Conservation (phyloP, 2,329 filamentous ascomycete species). For the Davidsoniella eucalypti region DNA sequence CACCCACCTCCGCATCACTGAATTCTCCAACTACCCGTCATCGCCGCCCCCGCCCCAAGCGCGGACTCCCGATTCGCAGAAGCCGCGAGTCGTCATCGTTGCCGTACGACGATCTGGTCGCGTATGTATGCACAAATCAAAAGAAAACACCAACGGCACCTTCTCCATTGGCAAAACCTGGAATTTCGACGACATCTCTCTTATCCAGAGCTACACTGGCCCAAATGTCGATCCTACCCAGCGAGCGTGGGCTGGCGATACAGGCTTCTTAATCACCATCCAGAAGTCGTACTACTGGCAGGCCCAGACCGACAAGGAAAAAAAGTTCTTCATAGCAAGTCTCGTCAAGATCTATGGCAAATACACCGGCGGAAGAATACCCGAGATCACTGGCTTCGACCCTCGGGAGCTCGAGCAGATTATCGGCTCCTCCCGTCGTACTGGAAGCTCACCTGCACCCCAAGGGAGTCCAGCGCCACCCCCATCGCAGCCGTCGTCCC, state of each 20-base stretch:
- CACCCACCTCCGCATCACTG: constrained; percentile 81
- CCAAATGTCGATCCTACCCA: constrained; percentile 37
- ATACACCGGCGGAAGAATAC: constrained; percentile 75
- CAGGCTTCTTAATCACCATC: constrained; percentile 75
- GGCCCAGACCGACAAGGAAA: constrained; percentile 83
- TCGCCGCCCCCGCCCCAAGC: constrained; percentile 67
- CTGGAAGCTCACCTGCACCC: constrained; percentile 8
- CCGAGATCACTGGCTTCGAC: constrained; percentile 70
- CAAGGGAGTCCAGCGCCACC: constrained; percentile 20
- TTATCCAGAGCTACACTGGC: constrained; percentile 67
- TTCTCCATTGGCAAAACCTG: constrained; percentile 98
- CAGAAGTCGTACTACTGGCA: constrained; percentile 97
- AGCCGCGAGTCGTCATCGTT: constrained; percentile 80
- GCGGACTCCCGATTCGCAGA: constrained; percentile 56
- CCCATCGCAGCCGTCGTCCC: constrained; percentile 6
- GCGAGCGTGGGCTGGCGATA: constrained; percentile 64
- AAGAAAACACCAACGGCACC: constrained; percentile 82
- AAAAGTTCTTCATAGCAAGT: constrained; percentile 96
- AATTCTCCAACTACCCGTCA: constrained; percentile 72
- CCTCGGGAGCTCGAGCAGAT: constrained; percentile 61
- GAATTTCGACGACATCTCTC: constrained; percentile 78
- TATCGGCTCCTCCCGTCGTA: constrained; percentile 35
- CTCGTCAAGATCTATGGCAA: constrained; percentile 93
- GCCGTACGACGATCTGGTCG: constrained; percentile 82
- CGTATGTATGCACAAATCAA: constrained; percentile 90